phyloP scores from a whole-genome alignment of 2,329 filamentous ascomycete species.

The Myriosclerotinia duriaeana region DNA sequence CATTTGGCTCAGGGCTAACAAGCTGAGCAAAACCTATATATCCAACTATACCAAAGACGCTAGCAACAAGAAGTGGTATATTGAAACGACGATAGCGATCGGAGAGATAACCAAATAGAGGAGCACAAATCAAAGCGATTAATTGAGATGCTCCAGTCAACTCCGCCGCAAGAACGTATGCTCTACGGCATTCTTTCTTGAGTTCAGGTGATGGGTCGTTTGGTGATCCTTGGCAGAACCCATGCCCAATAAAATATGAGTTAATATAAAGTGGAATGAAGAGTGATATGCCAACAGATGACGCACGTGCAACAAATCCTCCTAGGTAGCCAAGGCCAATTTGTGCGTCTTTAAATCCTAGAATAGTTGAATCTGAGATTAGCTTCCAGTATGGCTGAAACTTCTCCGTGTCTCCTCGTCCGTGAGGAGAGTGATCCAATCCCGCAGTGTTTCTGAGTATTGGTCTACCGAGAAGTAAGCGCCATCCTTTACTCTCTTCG shows the following conservation, averaged over 20 bases:
- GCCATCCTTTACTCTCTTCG: slow-evolving; percentile 76
- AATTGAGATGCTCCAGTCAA: slow-evolving; percentile 88
- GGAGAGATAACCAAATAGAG: slow-evolving; percentile 83
- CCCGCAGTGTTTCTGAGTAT: slow-evolving; percentile 27
- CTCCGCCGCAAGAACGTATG: slow-evolving; percentile 84
- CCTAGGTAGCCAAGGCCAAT: slow-evolving; percentile 89
- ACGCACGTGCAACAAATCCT: slow-evolving; percentile 91
- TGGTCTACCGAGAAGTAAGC: slow-evolving; percentile 50
- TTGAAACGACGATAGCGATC: slow-evolving; percentile 66
- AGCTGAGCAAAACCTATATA: slow-evolving; percentile 77
- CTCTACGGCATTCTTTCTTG: slow-evolving; percentile 79
- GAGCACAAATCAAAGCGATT: slow-evolving; percentile 79
- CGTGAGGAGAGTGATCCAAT: slow-evolving; percentile 1
- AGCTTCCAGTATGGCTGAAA: slow-evolving; percentile 59
- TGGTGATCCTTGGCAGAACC: slow-evolving; percentile 70
- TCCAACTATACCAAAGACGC: slow-evolving; percentile 71
- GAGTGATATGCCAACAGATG: slow-evolving; percentile 89
- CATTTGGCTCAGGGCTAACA: slow-evolving; percentile 69
- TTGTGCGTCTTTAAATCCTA: slow-evolving; percentile 72
- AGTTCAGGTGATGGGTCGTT: slow-evolving; percentile 68
- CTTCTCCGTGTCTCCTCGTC: slow-evolving; percentile 18
- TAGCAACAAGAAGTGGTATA: slow-evolving; percentile 69
- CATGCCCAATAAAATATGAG: slow-evolving; percentile 79
- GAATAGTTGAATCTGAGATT: slow-evolving; percentile 60
- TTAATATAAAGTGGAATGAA: slow-evolving; percentile 95